These are phyloP conservation scores for Aureobasidium sp. DNA, from an alignment of 2,329 filamentous ascomycete genomes.

Conservation along the genomic window DNA sequence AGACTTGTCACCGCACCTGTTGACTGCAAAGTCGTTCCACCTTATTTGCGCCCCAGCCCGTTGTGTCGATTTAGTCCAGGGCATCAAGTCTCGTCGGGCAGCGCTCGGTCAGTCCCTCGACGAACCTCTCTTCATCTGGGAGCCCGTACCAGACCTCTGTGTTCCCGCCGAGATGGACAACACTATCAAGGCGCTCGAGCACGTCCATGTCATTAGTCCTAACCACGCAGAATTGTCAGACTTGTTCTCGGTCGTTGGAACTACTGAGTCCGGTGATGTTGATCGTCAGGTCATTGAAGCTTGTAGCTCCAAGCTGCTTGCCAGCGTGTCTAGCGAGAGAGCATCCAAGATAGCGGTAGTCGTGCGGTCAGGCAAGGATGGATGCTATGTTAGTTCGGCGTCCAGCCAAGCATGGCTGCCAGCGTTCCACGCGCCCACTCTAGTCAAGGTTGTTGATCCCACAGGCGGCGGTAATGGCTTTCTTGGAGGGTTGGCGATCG, in stretches of 20 bases:
- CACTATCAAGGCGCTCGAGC: slow-evolving; percentile 43
- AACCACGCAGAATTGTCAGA: slow-evolving; percentile 85
- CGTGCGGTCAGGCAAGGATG: slow-evolving; percentile 61
- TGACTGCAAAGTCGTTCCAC: slow-evolving; percentile 72
- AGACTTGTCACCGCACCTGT: slow-evolving; percentile 57
- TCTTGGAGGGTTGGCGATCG: slow-evolving; percentile 54
- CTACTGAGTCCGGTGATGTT: slow-evolving; percentile 30
- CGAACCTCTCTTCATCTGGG: slow-evolving; percentile 77
- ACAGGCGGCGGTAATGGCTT: slow-evolving; percentile 94
- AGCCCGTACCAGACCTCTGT: slow-evolving; percentile 86
- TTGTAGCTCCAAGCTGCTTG: slow-evolving; percentile 25
- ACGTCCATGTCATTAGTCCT: slow-evolving; percentile 58
- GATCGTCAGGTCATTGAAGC: slow-evolving; percentile 31
- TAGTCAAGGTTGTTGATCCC: slow-evolving; percentile 66
- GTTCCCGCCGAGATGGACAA: slow-evolving; percentile 53
- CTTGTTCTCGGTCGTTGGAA: slow-evolving; percentile 57
- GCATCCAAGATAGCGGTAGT: slow-evolving; percentile 48
- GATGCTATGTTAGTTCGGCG: slow-evolving; percentile 48
- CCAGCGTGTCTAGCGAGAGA: slow-evolving; percentile 14
- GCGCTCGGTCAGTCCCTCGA: slow-evolving; percentile 25
- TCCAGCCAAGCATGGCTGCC: slow-evolving; percentile 56
- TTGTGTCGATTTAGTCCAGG: slow-evolving; percentile 65
- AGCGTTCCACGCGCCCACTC: slow-evolving; percentile 54
- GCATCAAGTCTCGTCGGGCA: slow-evolving; percentile 52
- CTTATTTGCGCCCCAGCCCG: slow-evolving; percentile 74